Conservation (phyloP, 345 rosid species). For the Jatropha curcas region DNA sequence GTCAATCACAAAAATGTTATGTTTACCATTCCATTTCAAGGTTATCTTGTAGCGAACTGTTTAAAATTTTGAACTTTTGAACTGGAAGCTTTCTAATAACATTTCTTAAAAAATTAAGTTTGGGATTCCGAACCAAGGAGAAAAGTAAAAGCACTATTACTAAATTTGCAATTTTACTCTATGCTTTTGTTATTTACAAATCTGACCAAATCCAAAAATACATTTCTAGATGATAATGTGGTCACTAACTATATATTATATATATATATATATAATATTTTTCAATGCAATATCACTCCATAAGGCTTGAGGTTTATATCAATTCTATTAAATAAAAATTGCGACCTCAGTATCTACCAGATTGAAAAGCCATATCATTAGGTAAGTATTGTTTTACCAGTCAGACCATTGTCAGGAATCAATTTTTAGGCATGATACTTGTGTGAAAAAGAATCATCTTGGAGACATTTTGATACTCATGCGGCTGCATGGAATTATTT, state of each 20-base stretch:
- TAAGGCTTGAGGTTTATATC: too few relatives aligned
- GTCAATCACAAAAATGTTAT: background rate
- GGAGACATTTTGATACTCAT: too few relatives aligned
- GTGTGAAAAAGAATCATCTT: too few relatives aligned
- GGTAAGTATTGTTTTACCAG: too few relatives aligned
- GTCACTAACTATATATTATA: too few relatives aligned
- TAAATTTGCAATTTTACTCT: background rate
- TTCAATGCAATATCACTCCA: too few relatives aligned
- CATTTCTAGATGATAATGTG: background rate
- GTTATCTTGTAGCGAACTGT: background rate
- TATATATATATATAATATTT: too few relatives aligned
- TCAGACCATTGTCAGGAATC: too few relatives aligned
- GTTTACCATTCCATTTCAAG: background rate
- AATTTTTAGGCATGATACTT: background rate
- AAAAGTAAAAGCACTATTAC: background rate
- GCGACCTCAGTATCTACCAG: too few relatives aligned
- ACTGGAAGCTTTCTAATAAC: background rate
- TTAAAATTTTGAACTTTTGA: background rate
- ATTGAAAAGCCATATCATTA: too few relatives aligned
- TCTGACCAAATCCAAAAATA: background rate
- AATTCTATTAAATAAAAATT: too few relatives aligned
- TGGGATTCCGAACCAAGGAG: background rate
- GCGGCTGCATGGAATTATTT: background rate
- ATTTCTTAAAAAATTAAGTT: constrained; percentile 1
- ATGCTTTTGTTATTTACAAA: too few relatives aligned